A percentile compares a stretch with the other conserved stretches of the same genome.
These are phyloP conservation scores for Penicillium sp. DNA, from an alignment of 2,329 filamentous ascomycete species.

Conservation along the genomic window DNA sequence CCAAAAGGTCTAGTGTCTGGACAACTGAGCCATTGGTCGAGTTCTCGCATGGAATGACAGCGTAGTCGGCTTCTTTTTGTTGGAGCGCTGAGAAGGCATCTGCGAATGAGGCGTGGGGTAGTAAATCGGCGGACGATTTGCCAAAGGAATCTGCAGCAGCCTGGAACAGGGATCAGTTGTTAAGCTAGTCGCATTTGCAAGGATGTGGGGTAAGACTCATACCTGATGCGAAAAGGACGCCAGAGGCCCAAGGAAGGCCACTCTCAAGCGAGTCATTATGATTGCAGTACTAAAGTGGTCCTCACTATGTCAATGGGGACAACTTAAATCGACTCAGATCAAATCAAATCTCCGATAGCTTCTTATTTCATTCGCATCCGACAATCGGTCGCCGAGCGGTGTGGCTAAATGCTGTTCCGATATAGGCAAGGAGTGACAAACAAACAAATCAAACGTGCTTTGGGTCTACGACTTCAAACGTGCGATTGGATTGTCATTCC, in stretches of 20 bases:
- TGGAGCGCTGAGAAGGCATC: constrained; percentile 82
- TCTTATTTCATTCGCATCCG: neutral
- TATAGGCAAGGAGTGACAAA: constrained; percentile 4
- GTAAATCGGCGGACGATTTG: constrained; percentile 29
- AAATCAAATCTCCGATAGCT: neutral
- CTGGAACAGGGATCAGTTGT: constrained; percentile 35
- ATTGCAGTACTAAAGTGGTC: neutral
- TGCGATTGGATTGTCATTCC: neutral
- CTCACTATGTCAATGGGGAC: neutral
- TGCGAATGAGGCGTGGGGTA: constrained; percentile 40
- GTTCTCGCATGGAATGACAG: constrained; percentile 94
- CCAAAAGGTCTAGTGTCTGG: constrained; percentile 84
- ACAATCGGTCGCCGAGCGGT: constrained; percentile 19
- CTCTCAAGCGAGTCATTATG: constrained; percentile 29
- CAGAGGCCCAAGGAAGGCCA: constrained; percentile 62
- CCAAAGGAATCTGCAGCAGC: constrained; percentile 55
- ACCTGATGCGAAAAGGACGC: constrained; percentile 72
- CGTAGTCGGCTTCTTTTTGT: constrained; percentile 61
- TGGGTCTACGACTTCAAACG: constrained; percentile 5
- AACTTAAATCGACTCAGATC: neutral
- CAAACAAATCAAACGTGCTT: constrained; percentile 29
- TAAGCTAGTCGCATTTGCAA: constrained; percentile 12
- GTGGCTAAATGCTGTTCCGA: constrained; percentile 4
- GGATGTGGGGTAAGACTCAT: constrained; percentile 18
- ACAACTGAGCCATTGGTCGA: constrained; percentile 91